Evolutionary conservation across 371 early-diverging fungal genomes (phyloP).

Genomic region (Batkoa obscura): DNA sequence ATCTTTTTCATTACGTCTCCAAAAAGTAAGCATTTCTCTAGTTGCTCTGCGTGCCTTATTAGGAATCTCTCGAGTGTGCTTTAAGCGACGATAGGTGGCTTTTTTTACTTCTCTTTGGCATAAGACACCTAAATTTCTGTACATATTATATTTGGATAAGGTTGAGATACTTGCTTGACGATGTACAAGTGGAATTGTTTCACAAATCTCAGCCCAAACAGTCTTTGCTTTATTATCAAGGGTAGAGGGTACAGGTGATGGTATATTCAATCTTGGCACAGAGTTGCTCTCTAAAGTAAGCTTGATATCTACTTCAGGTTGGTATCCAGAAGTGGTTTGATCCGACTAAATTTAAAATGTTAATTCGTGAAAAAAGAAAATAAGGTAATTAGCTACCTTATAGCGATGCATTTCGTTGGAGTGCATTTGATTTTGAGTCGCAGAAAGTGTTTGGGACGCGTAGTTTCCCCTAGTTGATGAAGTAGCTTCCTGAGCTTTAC

Average conservation of each 20-base stretch:
- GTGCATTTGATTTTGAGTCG: background rate
- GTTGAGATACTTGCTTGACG: background rate
- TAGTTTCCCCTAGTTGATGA: background rate
- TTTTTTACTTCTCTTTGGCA: constrained; percentile 33
- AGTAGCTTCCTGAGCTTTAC: background rate
- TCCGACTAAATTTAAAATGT: no score
- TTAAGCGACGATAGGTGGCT: constrained; percentile 15
- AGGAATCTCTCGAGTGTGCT: constrained; percentile 12
- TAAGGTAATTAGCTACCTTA: background rate
- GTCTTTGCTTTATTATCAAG: background rate
- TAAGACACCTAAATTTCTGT: constrained; percentile 25
- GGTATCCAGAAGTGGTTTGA: no score
- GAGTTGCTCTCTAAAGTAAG: no score
- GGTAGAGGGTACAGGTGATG: background rate
- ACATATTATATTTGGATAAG: background rate
- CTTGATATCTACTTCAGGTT: no score
- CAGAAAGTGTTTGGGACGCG: background rate
- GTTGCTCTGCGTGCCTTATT: constrained; percentile 12
- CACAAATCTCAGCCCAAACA: background rate
- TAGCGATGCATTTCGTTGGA: background rate
- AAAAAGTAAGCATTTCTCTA: constrained; percentile 54
- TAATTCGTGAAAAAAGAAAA: background rate
- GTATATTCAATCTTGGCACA: no score
- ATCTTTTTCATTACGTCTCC: constrained; percentile 80
- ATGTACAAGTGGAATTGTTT: constrained; percentile 3